Evolutionary conservation across 1,284 basidiomycete genomes (phyloP), one percentile per base, ranked within the genome.

Genomic region (Chalciporus piperatoides): DNA sequence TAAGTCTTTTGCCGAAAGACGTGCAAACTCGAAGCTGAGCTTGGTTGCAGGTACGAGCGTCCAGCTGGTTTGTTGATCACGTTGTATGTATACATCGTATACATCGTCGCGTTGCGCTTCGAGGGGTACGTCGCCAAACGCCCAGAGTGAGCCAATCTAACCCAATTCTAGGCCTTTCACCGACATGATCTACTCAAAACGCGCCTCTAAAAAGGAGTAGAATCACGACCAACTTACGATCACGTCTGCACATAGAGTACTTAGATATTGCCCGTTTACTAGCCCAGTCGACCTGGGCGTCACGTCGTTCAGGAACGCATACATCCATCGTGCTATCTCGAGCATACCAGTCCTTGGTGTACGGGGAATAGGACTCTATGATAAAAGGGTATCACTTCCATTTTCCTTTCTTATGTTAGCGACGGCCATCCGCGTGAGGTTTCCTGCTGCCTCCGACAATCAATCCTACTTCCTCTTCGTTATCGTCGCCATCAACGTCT

Each of bases 1-100:
- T 89, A 54, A 61, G 81, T 68, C 2, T 19, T 19, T 19, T 19
- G 2, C 19, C 19, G 19, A 19, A 19, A 19, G 19, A 19, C 19
- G 19, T 19, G 19, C 19, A 3, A 2, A 19, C 19, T n/a, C 38
- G 30, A 23, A 32, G 39, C 15, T 37, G n/a, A 19, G 2, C 23
- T 54, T 2, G 54, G 2, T 12, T 28, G 12, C 24, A 90, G 88
- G 88, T 90, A 85, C 65, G 88, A 90, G 64, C 79, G 84, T 23
- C 91, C 91, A 8, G 86, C 82, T 3, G 92, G 93, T 1, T 64
- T 95, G 12, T 53, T 90, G 52, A 75, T 96, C 58, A 82, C 89
- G 4, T 56, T 78, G 28, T 85, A 90, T 62, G 90, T 97, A 36
- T 88, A 88, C 69, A 66, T 91, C 45, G 84, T 90, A 43, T 97